Percentiles rank a stretch among this genome's conserved stretches.
Conservation (phyloP, 495 filamentous ascomycete genomes). For the Hypoxylon lenormandii region DNA sequence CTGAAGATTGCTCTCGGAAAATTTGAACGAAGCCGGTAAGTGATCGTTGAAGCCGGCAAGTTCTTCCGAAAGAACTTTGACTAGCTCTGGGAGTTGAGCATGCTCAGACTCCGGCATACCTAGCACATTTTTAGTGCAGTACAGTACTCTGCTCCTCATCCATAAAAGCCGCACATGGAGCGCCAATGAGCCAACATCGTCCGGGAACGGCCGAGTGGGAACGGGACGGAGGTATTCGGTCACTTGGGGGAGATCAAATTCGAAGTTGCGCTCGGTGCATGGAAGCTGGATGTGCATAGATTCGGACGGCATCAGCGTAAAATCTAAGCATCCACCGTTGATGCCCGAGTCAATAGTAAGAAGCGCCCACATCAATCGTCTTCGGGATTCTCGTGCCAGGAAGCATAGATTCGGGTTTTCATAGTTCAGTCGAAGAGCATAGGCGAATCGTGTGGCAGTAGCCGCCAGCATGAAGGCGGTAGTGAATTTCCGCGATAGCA, state of each 20-base stretch:
- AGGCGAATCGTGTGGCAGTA: slow-evolving; percentile 61
- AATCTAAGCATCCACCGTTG: slow-evolving; percentile 60
- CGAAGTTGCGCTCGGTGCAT: slow-evolving; percentile 66
- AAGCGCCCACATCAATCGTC: slow-evolving; percentile 65
- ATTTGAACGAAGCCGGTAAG: slow-evolving; percentile 61
- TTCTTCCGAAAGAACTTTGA: slow-evolving; percentile 57
- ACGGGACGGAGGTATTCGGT: slow-evolving; percentile 59
- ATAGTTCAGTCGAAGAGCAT: slow-evolving; percentile 62
- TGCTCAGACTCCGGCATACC: slow-evolving; percentile 52
- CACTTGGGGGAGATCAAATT: slow-evolving; percentile 62
- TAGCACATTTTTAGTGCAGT: slow-evolving; percentile 55
- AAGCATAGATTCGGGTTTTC: slow-evolving; percentile 63
- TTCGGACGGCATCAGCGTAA: slow-evolving; percentile 59
- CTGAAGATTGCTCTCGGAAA: slow-evolving; percentile 62
- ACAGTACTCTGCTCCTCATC: slow-evolving; percentile 60
- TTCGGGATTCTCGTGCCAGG: slow-evolving; percentile 62
- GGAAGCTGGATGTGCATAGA: slow-evolving; percentile 62
- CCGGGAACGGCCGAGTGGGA: slow-evolving; percentile 52
- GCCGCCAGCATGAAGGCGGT: slow-evolving; percentile 64
- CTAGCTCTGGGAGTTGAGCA: slow-evolving; percentile 54
- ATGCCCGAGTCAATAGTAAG: slow-evolving; percentile 63
- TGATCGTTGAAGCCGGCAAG: slow-evolving; percentile 59
- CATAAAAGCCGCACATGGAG: slow-evolving; percentile 61
- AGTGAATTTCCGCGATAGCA: slow-evolving; percentile 59
- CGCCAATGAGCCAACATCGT: slow-evolving; percentile 63